These are phyloP conservation scores for Phytophthora fragariaefolia DNA, from an alignment of 352 stramenopile genomes.

Conservation along the genomic window DNA sequence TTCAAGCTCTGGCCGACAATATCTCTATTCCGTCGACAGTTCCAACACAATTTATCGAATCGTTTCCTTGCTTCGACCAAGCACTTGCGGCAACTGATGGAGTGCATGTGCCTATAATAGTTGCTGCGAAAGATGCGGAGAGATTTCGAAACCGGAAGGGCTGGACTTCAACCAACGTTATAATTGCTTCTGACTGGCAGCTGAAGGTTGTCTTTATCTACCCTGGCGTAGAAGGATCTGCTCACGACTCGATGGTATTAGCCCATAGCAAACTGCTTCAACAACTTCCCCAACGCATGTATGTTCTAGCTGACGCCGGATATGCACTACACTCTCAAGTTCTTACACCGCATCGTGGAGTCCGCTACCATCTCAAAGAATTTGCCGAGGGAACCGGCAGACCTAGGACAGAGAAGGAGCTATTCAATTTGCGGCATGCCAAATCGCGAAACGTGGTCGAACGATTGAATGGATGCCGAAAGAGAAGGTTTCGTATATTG, in stretches of 20 bases:
- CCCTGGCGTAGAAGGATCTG: background rate
- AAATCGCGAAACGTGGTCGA: constrained; percentile 19
- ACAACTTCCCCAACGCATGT: background rate
- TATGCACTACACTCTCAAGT: constrained; percentile 10
- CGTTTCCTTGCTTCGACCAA: background rate
- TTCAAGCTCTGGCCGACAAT: background rate
- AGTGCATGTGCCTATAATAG: background rate
- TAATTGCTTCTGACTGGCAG: background rate
- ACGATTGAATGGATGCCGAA: constrained; percentile 2
- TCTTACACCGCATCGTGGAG: constrained; percentile 3
- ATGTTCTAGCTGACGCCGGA: constrained; percentile 8
- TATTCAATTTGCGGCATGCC: constrained; percentile 10
- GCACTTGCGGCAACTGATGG: background rate
- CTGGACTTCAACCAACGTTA: background rate
- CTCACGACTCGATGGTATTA: background rate
- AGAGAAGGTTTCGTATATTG: constrained; percentile 8
- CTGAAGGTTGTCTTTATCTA: background rate
- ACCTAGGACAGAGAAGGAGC: constrained; percentile 5
- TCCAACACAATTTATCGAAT: background rate
- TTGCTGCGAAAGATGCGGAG: background rate
- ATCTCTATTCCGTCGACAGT: background rate
- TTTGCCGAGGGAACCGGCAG: background rate
- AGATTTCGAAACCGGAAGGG: background rate
- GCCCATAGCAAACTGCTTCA: background rate
- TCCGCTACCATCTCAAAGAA: constrained; percentile 13